A percentile compares a stretch with the other conserved stretches of the same genome.
Evolutionary conservation across 768 basidiomycete genomes (phyloP).

Genomic region (Tricholoma terreum): DNA sequence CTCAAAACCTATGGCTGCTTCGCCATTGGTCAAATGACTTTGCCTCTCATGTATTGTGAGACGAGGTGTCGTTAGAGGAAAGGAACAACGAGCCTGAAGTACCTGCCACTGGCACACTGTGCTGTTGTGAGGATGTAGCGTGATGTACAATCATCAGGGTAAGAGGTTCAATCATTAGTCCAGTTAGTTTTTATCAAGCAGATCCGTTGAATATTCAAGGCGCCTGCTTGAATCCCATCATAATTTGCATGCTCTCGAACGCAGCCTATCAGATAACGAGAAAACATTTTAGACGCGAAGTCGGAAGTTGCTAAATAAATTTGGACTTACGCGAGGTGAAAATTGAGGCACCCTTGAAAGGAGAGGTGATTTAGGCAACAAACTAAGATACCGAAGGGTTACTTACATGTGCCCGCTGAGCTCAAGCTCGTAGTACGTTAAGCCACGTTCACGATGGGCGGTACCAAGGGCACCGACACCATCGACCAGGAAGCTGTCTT

Average conservation of each 20-base stretch:
- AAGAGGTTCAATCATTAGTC: too few species aligned
- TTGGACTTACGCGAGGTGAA: constrained; percentile 49
- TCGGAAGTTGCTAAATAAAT: neutral
- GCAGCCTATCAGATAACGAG: constrained; percentile 44
- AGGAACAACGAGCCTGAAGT: too few species aligned
- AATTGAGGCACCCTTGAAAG: constrained; percentile 27
- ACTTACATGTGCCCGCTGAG: constrained; percentile 72
- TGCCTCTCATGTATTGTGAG: too few species aligned
- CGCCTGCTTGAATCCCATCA: constrained; percentile 59
- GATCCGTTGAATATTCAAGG: constrained; percentile 28
- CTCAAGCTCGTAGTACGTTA: constrained; percentile 65
- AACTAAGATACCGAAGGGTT: neutral
- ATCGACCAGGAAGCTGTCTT: constrained; percentile 69
- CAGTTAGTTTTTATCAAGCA: too few species aligned
- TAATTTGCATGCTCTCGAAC: constrained; percentile 65
- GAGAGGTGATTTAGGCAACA: neutral
- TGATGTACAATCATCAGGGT: too few species aligned
- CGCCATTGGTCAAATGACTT: too few species aligned
- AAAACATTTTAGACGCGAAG: neutral
- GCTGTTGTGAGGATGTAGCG: too few species aligned
- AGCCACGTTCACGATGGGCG: constrained; percentile 61
- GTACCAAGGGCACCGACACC: constrained; percentile 67
- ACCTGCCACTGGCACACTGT: too few species aligned
- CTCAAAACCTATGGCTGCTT: too few species aligned
- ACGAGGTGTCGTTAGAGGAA: too few species aligned